These are phyloP conservation scores for Penicillium sp. DNA, from an alignment of 2,329 filamentous ascomycete species.

Conservation along the genomic window DNA sequence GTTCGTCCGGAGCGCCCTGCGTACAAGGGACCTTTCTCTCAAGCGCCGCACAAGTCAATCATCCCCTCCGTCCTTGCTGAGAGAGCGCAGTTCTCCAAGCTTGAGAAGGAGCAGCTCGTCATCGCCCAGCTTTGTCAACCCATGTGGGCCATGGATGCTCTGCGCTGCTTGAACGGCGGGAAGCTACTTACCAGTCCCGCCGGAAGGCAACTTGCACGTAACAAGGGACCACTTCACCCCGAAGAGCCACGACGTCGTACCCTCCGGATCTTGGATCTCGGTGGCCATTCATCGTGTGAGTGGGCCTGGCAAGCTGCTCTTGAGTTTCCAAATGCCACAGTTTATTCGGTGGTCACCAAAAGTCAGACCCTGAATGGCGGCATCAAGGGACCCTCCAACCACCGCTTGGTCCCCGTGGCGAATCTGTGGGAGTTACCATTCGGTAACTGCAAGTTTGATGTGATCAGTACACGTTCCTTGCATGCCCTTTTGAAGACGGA, in stretches of 20 bases:
- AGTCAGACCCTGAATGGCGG: slow-evolving; percentile 67
- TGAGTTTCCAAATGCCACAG: slow-evolving; percentile 75
- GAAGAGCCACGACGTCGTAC: slow-evolving; percentile 36
- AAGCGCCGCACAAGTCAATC: slow-evolving; percentile 65
- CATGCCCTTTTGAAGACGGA: slow-evolving; percentile 72
- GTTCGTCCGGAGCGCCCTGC: slow-evolving; percentile 65
- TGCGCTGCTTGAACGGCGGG: slow-evolving; percentile 57
- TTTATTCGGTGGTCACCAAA: slow-evolving; percentile 82
- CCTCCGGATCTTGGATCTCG: slow-evolving; percentile 74
- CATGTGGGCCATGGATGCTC: slow-evolving; percentile 59
- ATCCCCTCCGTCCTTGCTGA: slow-evolving; percentile 56
- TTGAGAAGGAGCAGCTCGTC: slow-evolving; percentile 75
- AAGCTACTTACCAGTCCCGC: slow-evolving; percentile 55
- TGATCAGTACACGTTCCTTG: slow-evolving; percentile 82
- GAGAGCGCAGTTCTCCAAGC: slow-evolving; percentile 35
- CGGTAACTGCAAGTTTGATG: slow-evolving; percentile 77
- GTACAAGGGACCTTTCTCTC: slow-evolving; percentile 64
- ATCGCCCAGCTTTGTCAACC: slow-evolving; percentile 61
- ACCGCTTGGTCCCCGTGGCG: slow-evolving; percentile 73
- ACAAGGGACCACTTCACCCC: slow-evolving; percentile 24
- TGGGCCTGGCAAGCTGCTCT: slow-evolving; percentile 94
- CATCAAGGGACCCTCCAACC: slow-evolving; percentile 78
- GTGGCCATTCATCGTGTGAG: slow-evolving; percentile 76
- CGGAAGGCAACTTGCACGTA: slow-evolving; percentile 28
- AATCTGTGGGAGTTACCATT: slow-evolving; percentile 79